Evolutionary conservation across 2,329 filamentous ascomycete genomes (phyloP).

Genomic region (Fusarium irregulare): DNA sequence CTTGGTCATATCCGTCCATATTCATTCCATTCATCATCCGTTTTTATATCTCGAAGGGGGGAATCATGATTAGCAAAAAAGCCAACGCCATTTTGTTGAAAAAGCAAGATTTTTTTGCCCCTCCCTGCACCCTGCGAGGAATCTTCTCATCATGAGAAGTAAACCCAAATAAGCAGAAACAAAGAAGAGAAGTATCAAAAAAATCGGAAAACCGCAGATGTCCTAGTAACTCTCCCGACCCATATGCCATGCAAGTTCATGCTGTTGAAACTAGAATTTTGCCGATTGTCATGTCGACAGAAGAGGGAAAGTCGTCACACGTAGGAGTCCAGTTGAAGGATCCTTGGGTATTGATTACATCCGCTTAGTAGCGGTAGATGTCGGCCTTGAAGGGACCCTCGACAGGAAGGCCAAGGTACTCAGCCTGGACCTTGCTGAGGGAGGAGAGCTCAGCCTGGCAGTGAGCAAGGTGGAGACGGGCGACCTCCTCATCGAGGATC

Average conservation of each 20-base stretch:
- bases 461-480: conserved; percentile 90
- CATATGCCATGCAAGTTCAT: conserved; percentile 57
- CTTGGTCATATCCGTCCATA: conserved; percentile 28
- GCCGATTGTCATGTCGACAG: conserved; percentile 49
- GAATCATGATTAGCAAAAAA: conserved; percentile 54
- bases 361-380: conserved; percentile 60
- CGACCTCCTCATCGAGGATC: conserved; percentile 99
- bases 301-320: conserved; percentile 51
- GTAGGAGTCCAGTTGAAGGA: conserved; percentile 56
- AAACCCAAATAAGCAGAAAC: conserved; percentile 42
- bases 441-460: conserved; percentile 93
- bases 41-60: conserved; percentile 49
- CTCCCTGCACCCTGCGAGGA: conserved; percentile 47
- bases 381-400: conserved; percentile 98
- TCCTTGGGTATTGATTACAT: conserved; percentile 52
- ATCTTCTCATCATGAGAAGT: conserved; percentile 32
- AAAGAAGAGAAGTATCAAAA: conserved; percentile 41
- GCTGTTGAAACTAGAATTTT: conserved; percentile 59
- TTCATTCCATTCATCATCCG: conserved; percentile 45
- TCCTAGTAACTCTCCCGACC: conserved; percentile 47
- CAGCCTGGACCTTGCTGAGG: conserved; percentile 86
- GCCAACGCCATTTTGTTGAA: conserved; percentile 56
- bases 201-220: conserved; percentile 42
- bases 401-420: conserved; percentile 88
- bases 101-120: conserved; percentile 54